A percentile compares a stretch with the other conserved stretches of the same genome.
Conservation (phyloP, 208 protist genomes). For the Acanthamoeba culbertsoni region DNA sequence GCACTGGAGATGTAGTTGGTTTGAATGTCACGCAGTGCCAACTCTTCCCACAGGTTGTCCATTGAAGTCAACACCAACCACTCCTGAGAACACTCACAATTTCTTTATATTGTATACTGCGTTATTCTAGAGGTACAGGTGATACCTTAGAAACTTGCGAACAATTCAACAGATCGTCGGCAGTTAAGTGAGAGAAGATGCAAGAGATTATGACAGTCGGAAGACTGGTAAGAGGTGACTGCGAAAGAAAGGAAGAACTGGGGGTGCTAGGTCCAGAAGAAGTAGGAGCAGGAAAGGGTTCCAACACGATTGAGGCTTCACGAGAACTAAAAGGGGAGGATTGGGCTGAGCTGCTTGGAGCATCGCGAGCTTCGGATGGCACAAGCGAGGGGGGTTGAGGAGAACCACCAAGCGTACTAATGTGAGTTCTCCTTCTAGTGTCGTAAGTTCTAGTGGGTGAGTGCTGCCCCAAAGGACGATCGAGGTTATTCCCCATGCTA, state of each 20-base stretch:
- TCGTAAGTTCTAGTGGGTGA: no score
- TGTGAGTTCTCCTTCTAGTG: no score
- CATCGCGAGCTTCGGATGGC: no score
- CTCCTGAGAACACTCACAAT: background rate
- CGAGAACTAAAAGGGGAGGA: no score
- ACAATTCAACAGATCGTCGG: background rate
- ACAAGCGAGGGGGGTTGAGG: no score
- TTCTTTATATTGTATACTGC: background rate
- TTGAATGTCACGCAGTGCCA: background rate
- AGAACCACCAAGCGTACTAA: no score
- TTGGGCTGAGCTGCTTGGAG: no score
- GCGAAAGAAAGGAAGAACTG: background rate
- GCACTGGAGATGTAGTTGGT: background rate
- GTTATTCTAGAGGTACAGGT: background rate
- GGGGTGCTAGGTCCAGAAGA: background rate
- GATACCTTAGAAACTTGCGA: constrained; percentile 10
- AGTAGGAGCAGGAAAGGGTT: background rate
- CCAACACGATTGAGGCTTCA: background rate
- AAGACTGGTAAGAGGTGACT: background rate
- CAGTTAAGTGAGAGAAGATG: constrained; percentile 3
- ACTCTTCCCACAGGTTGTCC: background rate
- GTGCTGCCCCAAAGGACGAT: no score
- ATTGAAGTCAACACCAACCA: constrained; percentile 13
- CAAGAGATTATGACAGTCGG: background rate
- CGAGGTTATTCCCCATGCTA: no score